Conservation (phyloP, 441 rosid species). For the Euphorbia schlechtendalii region DNA sequence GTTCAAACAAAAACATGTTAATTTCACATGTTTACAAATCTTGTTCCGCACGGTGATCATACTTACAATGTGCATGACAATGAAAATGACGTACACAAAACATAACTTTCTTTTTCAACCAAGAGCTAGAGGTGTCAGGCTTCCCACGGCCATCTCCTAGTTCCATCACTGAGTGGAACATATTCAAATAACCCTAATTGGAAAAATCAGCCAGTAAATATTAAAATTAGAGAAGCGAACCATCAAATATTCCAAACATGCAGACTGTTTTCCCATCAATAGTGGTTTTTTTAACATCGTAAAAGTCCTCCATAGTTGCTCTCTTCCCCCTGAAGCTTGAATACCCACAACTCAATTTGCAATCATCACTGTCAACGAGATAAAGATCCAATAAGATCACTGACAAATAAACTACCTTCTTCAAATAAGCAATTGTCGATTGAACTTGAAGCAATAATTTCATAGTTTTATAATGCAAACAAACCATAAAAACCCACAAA, state of each 20-base stretch:
- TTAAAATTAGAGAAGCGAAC: constrained; percentile 37
- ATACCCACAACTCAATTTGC: constrained; percentile 88
- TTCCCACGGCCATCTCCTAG: neutral
- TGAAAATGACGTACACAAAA: neutral
- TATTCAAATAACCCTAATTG: too few species aligned
- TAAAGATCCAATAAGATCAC: constrained; percentile 10
- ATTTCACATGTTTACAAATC: constrained; percentile 8
- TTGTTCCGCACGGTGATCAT: neutral
- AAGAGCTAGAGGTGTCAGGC: neutral
- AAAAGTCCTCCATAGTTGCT: constrained; percentile 92
- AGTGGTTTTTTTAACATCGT: constrained; percentile 61
- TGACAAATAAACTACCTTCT: neutral
- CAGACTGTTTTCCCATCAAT: constrained; percentile 66
- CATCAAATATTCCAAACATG: constrained; percentile 93
- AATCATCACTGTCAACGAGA: constrained; percentile 62
- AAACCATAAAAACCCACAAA: too few species aligned
- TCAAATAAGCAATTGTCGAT: neutral
- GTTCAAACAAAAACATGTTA: neutral
- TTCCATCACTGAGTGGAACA: neutral
- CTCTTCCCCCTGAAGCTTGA: constrained; percentile 98
- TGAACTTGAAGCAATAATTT: neutral
- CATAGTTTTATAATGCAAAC: neutral
- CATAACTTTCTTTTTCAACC: neutral
- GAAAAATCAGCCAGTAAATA: too few species aligned
- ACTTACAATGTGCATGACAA: neutral